A percentile compares a stretch with the other conserved stretches of the same genome.
These are phyloP conservation scores for Pseudognaphalium luteoalbum DNA, from an alignment of 129 eudicot species.

Conservation along the genomic window DNA sequence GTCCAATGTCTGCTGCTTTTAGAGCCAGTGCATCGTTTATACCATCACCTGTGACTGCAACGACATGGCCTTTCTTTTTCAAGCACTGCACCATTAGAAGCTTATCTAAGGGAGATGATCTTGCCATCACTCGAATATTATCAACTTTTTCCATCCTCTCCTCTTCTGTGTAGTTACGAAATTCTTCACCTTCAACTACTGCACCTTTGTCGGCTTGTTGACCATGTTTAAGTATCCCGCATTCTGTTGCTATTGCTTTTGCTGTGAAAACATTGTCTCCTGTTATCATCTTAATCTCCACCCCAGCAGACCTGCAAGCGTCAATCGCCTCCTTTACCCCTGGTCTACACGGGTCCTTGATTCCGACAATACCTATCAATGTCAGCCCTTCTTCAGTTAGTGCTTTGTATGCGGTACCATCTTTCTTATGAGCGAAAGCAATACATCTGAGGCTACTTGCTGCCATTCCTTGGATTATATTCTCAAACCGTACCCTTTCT, in stretches of 20 bases:
- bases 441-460: constrained; percentile 76
- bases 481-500: constrained; percentile 37
- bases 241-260: constrained; percentile 11
- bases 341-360: constrained; percentile 67
- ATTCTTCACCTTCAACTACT: constrained; percentile 11
- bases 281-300: constrained; percentile 3
- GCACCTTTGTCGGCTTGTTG: neutral
- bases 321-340: constrained; percentile 58
- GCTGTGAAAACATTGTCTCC: constrained; percentile 20
- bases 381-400: neutral
- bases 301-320: constrained; percentile 36
- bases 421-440: constrained; percentile 56
- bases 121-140: constrained; percentile 4
- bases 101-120: constrained; percentile 17
- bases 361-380: constrained; percentile 38
- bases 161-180: constrained; percentile 5
- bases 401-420: constrained; percentile 29
- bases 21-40: constrained; percentile 15
- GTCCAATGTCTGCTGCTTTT: constrained; percentile 16
- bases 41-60: constrained; percentile 13
- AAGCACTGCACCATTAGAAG: constrained; percentile 16
- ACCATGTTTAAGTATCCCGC: neutral
- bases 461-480: constrained; percentile 64
- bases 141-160: constrained; percentile 6
- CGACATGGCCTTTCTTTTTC: constrained; percentile 13